phyloP scores from a whole-genome alignment of 1,284 basidiomycete genomes.

The Marasmius fiardii region DNA sequence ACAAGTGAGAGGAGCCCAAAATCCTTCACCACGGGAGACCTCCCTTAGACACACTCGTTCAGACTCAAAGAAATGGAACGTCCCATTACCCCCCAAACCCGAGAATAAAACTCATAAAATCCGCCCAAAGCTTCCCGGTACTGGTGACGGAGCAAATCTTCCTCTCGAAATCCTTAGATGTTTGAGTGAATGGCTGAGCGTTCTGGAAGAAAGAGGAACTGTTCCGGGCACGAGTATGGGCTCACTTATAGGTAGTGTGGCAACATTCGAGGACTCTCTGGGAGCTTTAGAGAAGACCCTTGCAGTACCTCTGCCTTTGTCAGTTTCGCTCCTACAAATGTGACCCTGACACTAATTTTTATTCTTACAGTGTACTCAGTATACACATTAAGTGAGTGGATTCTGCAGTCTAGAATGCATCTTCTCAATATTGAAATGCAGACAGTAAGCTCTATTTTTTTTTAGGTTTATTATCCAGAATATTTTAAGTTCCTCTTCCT shows the following conservation, averaged over 20 bases:
- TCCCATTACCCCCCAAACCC: background rate
- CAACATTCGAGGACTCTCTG: slow-evolving; percentile 52
- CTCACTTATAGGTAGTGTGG: slow-evolving; percentile 43
- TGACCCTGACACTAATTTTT: slow-evolving; percentile 3
- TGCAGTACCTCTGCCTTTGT: slow-evolving; percentile 66
- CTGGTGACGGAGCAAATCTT: slow-evolving; percentile 30
- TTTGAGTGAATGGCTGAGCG: slow-evolving; percentile 55
- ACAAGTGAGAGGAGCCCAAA: no score
- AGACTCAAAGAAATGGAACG: background rate
- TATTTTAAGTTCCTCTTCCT: slow-evolving; percentile 2
- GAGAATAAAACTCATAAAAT: background rate
- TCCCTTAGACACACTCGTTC: background rate
- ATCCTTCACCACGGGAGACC: background rate
- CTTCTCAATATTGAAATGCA: no score
- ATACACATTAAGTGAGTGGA: slow-evolving; percentile 48
- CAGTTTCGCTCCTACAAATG: slow-evolving; percentile 23
- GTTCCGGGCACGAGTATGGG: slow-evolving; percentile 52
- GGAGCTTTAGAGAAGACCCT: slow-evolving; percentile 36
- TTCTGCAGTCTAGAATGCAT: no score
- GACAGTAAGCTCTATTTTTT: slow-evolving; percentile 26
- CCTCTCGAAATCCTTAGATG: slow-evolving; percentile 52
- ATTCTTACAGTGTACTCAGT: slow-evolving; percentile 43
- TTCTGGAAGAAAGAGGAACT: slow-evolving; percentile 51
- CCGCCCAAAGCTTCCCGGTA: background rate
- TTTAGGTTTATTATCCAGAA: background rate